These are phyloP conservation scores for Gracilaria domingensis DNA, from an alignment of 23 red algal species.

Conservation along the genomic window DNA sequence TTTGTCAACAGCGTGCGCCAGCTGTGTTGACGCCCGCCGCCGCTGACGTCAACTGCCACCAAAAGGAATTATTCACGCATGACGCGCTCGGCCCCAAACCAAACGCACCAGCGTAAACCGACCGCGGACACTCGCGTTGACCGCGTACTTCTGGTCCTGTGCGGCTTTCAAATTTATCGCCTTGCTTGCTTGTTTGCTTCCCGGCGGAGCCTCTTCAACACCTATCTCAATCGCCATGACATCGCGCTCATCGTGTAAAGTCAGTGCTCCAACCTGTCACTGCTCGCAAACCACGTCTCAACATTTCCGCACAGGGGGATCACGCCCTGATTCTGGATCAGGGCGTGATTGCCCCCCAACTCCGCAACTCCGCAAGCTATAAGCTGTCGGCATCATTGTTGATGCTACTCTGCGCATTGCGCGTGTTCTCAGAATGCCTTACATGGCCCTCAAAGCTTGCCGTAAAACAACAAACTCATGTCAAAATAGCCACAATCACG, in stretches of 20 bases:
- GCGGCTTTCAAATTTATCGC: neutral
- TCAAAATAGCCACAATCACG: neutral
- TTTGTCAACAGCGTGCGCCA: too few species aligned
- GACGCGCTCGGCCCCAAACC: too few species aligned
- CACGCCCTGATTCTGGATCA: neutral
- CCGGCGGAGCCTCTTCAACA: too few species aligned
- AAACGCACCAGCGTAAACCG: too few species aligned
- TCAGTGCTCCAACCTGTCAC: too few species aligned
- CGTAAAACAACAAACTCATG: too few species aligned
- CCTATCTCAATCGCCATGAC: neutral
- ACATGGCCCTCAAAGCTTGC: slow-evolving; percentile 25
- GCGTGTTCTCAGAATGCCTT: slow-evolving; percentile 39
- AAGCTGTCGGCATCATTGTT: slow-evolving; percentile 23
- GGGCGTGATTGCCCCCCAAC: neutral
- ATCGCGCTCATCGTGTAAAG: neutral
- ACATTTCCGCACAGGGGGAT: neutral
- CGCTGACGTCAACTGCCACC: too few species aligned
- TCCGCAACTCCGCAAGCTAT: neutral
- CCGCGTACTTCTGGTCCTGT: too few species aligned
- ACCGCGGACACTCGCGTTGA: too few species aligned
- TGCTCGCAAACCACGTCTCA: neutral
- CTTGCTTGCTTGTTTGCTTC: neutral
- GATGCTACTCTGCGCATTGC: too few species aligned
- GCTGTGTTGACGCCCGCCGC: too few species aligned
- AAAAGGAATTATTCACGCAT: too few species aligned